A percentile compares a stretch with the other conserved stretches of the same genome.
Conservation (phyloP, 1,284 basidiomycete species). For the Amylostereum areolatum region DNA sequence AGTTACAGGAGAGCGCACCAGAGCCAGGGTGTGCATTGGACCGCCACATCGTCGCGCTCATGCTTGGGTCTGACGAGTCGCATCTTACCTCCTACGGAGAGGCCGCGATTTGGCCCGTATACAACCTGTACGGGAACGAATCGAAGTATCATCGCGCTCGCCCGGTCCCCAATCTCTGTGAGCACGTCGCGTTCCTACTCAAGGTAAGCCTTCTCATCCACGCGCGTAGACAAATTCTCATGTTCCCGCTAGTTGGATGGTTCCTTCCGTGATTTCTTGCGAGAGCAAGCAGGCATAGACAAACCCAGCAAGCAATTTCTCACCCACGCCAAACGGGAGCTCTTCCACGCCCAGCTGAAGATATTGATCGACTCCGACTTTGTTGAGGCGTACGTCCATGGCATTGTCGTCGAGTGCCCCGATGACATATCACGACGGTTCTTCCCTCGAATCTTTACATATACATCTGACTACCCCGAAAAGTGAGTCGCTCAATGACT, state of each 20-base stretch:
- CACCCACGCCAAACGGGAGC: constrained; percentile 13
- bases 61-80: constrained; percentile 19
- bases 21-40: constrained; percentile 16
- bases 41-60: constrained; percentile 11
- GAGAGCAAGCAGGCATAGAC: neutral
- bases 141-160: constrained; percentile 20
- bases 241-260: constrained; percentile 9
- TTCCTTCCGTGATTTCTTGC: constrained; percentile 8
- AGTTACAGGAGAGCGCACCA: constrained; percentile 9
- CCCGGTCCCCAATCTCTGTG: constrained; percentile 14
- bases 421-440: constrained; percentile 11
- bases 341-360: constrained; percentile 12
- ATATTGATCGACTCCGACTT: constrained; percentile 14
- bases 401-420: constrained; percentile 9
- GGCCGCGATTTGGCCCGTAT: constrained; percentile 15
- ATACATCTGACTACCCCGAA: constrained; percentile 18
- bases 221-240: neutral
- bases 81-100: constrained; percentile 16
- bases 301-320: constrained; percentile 1
- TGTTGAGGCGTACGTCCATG: constrained; percentile 12
- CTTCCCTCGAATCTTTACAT: constrained; percentile 15
- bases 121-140: constrained; percentile 19
- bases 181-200: constrained; percentile 25
- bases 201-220: constrained; percentile 15
- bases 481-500: constrained; percentile 15